Base-by-base conservation (phyloP, 495 filamentous ascomycete genomes). In the Aspergillus campestris region DNA sequence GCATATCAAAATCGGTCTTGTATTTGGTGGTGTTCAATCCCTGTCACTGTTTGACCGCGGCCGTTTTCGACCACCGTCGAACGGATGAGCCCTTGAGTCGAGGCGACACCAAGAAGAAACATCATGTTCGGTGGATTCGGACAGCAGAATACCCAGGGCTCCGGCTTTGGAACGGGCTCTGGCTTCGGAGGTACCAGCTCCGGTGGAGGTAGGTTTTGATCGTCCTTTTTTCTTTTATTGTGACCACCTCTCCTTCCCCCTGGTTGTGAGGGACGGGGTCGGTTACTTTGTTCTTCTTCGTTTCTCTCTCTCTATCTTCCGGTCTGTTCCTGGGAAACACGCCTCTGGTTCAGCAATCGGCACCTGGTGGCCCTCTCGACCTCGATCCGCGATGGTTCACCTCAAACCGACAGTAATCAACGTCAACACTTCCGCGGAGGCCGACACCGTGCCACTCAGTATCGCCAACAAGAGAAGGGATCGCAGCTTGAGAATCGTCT, bases 61-160 rank as follows among this genome's bases (percentile, higher is more conserved):
- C 35, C 49, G 34, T 32, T 36, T 35, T 35, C 32, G 31, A 37
- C 35, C 49, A 35, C 31, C 38, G 32, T 38, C 32, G 46, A 52
- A 64, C 64, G 50, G 58, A 70, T 73, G 66, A 64, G 51, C 52
- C 53, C 48, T 39, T 58, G 60, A 60, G 46, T 40, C 42, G 52
- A 40, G 54, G 18, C 40, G 47, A 55, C 47, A 57, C 53, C 56
- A 56, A 57, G 45, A 55, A 58, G 55, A 24, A 24, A 24, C 58
- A 65, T 56, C 44, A 74, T 73, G 68, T 62, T 62, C 49, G 72
- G 68, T 61, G 77, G 75, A 55, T 84, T 84, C 61, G 80, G 81
- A 57, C 69, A 76, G 53, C 78, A 71, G 49, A 79, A 78, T 56
- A 73, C 77, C 59, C 67, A 74, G 49, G 72, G 70, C 43, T 69